Conservation (phyloP, 306 rosid species). For the Dicorynia guianensis region DNA sequence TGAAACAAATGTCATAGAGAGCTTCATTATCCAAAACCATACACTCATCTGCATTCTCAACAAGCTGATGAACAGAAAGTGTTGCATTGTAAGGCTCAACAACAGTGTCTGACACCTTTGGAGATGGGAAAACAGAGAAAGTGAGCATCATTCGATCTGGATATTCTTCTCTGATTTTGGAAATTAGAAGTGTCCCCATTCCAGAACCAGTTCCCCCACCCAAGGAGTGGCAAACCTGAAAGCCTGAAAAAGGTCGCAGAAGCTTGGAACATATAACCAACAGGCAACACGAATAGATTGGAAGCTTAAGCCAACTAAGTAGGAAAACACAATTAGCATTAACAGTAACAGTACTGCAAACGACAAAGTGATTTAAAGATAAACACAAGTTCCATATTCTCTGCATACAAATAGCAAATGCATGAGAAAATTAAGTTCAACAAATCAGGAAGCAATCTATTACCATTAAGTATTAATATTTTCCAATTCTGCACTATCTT, state of each 20-base stretch:
- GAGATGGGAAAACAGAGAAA: constrained; percentile 70
- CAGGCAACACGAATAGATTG: background rate
- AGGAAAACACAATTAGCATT: too few species aligned
- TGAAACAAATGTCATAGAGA: constrained; percentile 66
- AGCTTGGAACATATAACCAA: background rate
- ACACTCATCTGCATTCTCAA: constrained; percentile 73
- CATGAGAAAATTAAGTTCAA: too few species aligned
- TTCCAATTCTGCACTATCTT: too few species aligned
- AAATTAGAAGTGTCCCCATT: constrained; percentile 70
- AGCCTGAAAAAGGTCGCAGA: constrained; percentile 42
- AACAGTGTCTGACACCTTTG: constrained; percentile 69
- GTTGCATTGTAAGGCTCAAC: constrained; percentile 75
- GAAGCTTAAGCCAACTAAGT: too few species aligned
- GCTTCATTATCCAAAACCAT: constrained; percentile 78
- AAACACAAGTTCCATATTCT: too few species aligned
- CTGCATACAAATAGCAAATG: too few species aligned
- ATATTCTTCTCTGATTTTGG: constrained; percentile 72
- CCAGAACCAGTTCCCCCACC: constrained; percentile 78
- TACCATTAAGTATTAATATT: too few species aligned
- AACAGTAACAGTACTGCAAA: too few species aligned
- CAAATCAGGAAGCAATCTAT: too few species aligned
- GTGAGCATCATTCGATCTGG: constrained; percentile 76
- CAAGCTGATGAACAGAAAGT: constrained; percentile 68
- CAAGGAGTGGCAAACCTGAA: constrained; percentile 73
- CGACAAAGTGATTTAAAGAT: too few species aligned